Evolutionary conservation across 495 filamentous ascomycete species (phyloP).

Genomic region (Penicillium taxi): DNA sequence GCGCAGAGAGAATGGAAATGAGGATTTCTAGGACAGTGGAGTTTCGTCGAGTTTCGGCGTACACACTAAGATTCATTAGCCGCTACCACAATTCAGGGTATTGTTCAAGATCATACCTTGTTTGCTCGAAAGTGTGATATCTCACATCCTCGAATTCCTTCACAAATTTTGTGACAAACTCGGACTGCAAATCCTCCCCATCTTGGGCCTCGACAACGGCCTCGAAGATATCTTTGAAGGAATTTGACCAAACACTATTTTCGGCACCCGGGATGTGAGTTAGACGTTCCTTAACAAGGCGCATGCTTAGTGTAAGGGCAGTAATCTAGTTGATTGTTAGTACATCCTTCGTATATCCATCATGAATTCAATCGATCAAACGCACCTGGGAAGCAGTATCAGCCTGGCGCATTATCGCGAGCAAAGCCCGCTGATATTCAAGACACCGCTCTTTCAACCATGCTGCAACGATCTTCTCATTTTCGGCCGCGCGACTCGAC

Average conservation of each 20-base stretch:
- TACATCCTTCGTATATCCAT: constrained; percentile 3
- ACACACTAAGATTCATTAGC: constrained; percentile 18
- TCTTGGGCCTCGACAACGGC: constrained; percentile 51
- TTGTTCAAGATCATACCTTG: constrained; percentile 48
- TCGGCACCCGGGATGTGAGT: constrained; percentile 51
- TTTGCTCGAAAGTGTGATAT: constrained; percentile 65
- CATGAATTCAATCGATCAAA: background rate
- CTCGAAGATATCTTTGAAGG: constrained; percentile 56
- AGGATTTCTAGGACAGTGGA: constrained; percentile 43
- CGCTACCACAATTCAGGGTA: constrained; percentile 10
- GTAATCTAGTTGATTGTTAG: constrained; percentile 37
- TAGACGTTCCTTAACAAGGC: constrained; percentile 68
- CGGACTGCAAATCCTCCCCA: constrained; percentile 50
- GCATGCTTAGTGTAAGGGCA: constrained; percentile 72
- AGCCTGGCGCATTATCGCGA: constrained; percentile 47
- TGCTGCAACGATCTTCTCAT: constrained; percentile 61
- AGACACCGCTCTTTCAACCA: constrained; percentile 72
- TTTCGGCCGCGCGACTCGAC: constrained; percentile 53
- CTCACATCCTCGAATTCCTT: constrained; percentile 76
- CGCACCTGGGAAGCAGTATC: constrained; percentile 39
- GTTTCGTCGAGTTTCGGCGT: constrained; percentile 25
- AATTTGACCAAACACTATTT: constrained; percentile 56
- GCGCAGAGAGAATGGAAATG: constrained; percentile 55
- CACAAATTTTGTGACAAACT: constrained; percentile 70
- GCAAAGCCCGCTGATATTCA: constrained; percentile 55